Conservation (phyloP, 257 asterid species). For the Jasminum sambac region DNA sequence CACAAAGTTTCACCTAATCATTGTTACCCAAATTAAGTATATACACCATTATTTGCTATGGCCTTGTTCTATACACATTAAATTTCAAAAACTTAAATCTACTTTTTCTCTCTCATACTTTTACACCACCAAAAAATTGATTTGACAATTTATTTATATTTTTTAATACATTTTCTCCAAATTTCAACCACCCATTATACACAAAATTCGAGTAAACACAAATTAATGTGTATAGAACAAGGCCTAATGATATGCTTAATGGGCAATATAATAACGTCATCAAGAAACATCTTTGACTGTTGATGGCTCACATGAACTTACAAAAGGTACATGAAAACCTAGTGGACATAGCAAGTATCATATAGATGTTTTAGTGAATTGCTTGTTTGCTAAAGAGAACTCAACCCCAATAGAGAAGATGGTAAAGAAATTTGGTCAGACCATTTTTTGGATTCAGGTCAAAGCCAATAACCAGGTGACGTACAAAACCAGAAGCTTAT, state of each 20-base stretch:
- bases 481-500: background rate
- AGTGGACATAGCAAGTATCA: background rate
- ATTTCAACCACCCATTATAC: no score
- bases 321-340: background rate
- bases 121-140: no score
- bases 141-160: no score
- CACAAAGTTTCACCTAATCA: slow-evolving; percentile 3
- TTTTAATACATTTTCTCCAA: no score
- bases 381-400: background rate
- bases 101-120: no score
- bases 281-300: background rate
- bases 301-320: background rate
- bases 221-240: no score
- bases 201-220: no score
- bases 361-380: background rate
- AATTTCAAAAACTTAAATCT: no score
- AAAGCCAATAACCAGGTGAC: background rate
- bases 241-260: background rate
- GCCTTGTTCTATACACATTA: no score
- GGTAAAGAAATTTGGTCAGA: background rate
- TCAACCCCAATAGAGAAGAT: background rate
- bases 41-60: background rate
- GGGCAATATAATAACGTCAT: background rate
- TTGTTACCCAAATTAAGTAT: background rate
- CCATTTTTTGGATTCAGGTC: background rate